Evolutionary conservation across 129 eudicot species (phyloP), one percentile per base, ranked within the genome.

Genomic region (Dittrichia graveolens): DNA sequence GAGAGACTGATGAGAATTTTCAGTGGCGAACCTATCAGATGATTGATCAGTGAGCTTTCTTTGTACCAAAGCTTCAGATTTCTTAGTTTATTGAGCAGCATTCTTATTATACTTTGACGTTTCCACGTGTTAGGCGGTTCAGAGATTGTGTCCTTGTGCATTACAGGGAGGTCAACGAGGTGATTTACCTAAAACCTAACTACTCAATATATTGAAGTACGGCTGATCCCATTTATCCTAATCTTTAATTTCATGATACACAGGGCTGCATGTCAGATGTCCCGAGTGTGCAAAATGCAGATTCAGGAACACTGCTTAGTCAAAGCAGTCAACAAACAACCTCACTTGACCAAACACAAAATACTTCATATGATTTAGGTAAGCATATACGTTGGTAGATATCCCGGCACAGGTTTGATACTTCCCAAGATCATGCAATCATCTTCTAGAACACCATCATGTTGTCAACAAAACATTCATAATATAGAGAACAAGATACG

Each of bases 21-120:
- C 89, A 84, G 54, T 45, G 89, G 59, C 67, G 89, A 38, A 47
- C 76, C 40, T 81, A 84, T 64, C 81, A 86, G 89, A 42, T 81
- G 85, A 83, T 81, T 65, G 81, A 84, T 24, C 18, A 69, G 89
- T 84, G 63, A 77, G 88, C 76, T 5, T 34, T 56, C 6, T 31
- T 43, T 11, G 19, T 64, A 3, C 19, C 10, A 9, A 7, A 12
- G 15, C 15, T 39, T 11, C 5, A 52, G 39, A 4, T 10, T 10
- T 68, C 5, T 2, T 2, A n/a, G 14, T 47, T 19, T 40, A 24
- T 24, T 0, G 31, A 24, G 31, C 31, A 24, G 31, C 31, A 24
- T 24, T 24, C 31, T 41, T 40, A 31, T 37, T 73, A 43, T 73
- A 46, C 42, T 38, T 40, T 75, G 7, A 12, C 56, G 14, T 52